phyloP scores from a whole-genome alignment of 2,329 filamentous ascomycete species.

The Fusarium sp. region DNA sequence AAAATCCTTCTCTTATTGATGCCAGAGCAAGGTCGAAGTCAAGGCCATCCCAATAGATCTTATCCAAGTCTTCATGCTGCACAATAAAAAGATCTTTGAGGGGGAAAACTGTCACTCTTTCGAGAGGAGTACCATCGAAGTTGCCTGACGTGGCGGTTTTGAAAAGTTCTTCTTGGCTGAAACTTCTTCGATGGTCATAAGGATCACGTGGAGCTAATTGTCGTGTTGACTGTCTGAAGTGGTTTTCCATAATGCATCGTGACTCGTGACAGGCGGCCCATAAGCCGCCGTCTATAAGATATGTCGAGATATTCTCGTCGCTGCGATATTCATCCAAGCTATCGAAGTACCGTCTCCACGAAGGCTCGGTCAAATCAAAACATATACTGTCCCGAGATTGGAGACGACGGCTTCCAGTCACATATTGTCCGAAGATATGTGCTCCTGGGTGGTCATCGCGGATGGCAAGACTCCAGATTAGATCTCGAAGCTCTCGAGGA shows the following conservation, averaged over 20 bases:
- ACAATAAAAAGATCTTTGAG: neutral
- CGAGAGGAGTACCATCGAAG: neutral
- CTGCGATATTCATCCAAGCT: neutral
- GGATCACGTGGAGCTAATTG: fast-evolving
- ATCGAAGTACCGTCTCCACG: neutral
- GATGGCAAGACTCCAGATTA: neutral
- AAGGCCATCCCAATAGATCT: neutral
- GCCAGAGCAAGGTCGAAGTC: fast-evolving
- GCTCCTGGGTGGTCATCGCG: neutral
- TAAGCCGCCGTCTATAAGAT: neutral
- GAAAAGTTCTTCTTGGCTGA: neutral
- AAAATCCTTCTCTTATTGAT: neutral
- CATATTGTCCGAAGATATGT: neutral
- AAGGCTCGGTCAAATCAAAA: fast-evolving
- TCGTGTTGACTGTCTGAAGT: neutral
- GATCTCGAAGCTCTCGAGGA: neutral
- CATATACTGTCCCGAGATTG: fast-evolving
- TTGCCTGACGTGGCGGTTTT: neutral
- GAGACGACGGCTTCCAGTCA: neutral
- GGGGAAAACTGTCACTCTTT: neutral
- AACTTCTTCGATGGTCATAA: neutral
- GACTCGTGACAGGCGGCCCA: neutral
- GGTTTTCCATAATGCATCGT: neutral
- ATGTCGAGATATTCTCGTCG: neutral
- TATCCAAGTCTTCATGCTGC: neutral